Percentiles rank a stretch among this genome's conserved stretches.
These are phyloP conservation scores for Kazachstania africana DNA, from an alignment of 805 yeast genomes.

Conservation along the genomic window DNA sequence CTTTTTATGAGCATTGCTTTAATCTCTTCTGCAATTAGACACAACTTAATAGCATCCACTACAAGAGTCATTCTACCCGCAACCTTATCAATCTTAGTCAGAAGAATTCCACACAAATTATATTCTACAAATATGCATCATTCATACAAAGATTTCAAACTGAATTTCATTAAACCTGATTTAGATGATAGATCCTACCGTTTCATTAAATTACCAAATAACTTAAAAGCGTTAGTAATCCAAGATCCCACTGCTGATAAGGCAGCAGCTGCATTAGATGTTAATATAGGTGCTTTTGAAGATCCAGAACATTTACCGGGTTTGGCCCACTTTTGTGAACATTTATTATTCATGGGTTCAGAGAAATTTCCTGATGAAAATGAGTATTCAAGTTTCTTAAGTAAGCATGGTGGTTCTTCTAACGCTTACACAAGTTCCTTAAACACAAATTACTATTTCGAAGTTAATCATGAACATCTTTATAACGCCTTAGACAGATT, in stretches of 20 bases:
- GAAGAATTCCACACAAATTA: no score
- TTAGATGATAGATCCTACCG: constrained; percentile 70
- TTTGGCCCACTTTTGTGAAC: constrained; percentile 69
- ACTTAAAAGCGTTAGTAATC: constrained; percentile 48
- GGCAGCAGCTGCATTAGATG: constrained; percentile 71
- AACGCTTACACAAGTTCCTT: constrained; percentile 87
- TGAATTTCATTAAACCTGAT: constrained; percentile 30
- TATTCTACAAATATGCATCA: no score
- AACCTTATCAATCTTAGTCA: no score
- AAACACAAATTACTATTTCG: constrained; percentile 86
- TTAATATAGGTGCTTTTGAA: constrained; percentile 63
- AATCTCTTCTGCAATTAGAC: constrained; percentile 1
- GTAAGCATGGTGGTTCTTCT: constrained; percentile 78
- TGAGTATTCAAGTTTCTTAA: constrained; percentile 61
- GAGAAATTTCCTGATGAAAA: constrained; percentile 66
- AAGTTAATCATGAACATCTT: constrained; percentile 60
- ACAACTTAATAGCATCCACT: no score
- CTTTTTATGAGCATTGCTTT: constrained; percentile 7
- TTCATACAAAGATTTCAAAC: constrained; percentile 10
- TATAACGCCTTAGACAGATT: constrained; percentile 88
- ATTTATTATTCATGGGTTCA: constrained; percentile 72
- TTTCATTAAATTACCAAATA: constrained; percentile 45
- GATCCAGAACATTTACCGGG: constrained; percentile 59
- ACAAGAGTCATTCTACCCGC: no score
- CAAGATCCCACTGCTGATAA: constrained; percentile 62